Evolutionary conservation across 805 yeast genomes (phyloP), one percentile per base, ranked within the genome.

Genomic region (Helenozyma baotianmanensis): DNA sequence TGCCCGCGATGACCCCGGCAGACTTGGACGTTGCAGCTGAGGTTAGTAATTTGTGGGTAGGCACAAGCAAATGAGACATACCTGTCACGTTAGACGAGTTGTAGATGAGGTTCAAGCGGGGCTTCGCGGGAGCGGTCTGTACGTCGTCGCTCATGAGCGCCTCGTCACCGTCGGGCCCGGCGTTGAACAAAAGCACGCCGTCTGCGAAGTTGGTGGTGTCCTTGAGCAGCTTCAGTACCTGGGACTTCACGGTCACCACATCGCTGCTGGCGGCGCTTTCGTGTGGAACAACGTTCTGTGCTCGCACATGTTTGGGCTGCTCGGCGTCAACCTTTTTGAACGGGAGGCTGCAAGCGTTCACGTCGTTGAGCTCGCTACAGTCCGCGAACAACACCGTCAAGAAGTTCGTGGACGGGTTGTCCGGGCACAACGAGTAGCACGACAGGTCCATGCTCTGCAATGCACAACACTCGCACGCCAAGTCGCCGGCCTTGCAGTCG

Each of bases 401-500:
- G 40, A 70, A 70, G 42, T 66, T 68, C 13, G 70, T 68, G 13
- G 71, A 60, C 1, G 74, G 69, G 35, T 68, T 65, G 19, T 68
- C 68, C 14, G 73, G 73, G 46, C 78, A 73, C 39, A 73, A 53
- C 12, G 63, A 65, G 47, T 66, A 70, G 45, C 78, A 72, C 24
- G 59, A 61, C 29, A 54, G 54, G 23, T 62, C 58, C 54, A 73
- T 61, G 32, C 67, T 62, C 48, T 73, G 78, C 22, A 74, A 56
- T 8, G 78, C 77, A 51, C 78, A 72, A 41, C 79, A 73, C 40
- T 72, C 77, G 51, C 78, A 74, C 1, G 76, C 76, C 41, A 70
- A 54, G 51, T 73, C 78, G 45, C 69, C 70, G 4, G 76, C 68
- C 42, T 70, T 67, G 45, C 79, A 74, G 35, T 62, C 70, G 42